Percentiles rank a stretch among this genome's conserved stretches.
phyloP scores from a whole-genome alignment of 2,329 filamentous ascomycete genomes.

The Beauveria rudraprayagi region DNA sequence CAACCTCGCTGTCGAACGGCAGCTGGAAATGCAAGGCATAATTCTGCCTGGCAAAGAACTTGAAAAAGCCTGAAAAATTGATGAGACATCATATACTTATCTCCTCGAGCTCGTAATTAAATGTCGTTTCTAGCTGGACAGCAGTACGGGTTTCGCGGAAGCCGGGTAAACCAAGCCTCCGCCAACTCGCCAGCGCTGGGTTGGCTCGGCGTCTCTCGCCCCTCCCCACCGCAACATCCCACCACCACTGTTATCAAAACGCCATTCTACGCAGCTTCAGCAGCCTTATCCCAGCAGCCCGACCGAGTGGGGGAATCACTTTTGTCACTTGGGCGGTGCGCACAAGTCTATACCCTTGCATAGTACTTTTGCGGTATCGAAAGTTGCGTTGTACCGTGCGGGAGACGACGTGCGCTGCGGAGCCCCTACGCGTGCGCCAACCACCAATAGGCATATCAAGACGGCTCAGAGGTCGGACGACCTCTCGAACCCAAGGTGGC shows the following conservation, averaged over 20 bases:
- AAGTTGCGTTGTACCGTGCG: not conserved
- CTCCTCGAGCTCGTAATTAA: not conserved
- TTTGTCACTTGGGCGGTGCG: not conserved
- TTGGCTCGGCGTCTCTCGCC: constrained; percentile 5
- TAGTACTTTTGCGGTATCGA: not conserved
- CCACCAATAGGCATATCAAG: not conserved
- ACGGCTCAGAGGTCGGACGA: not conserved
- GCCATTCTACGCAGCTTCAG: constrained; percentile 7
- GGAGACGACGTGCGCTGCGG: constrained; percentile 7
- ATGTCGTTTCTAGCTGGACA: not conserved
- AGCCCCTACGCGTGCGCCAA: constrained; percentile 3
- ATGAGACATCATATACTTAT: not conserved
- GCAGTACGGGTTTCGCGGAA: not conserved
- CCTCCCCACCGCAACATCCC: constrained; percentile 13
- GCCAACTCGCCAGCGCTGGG: constrained; percentile 1
- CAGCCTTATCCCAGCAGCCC: constrained; percentile 9
- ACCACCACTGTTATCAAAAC: constrained; percentile 8
- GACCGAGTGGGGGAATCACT: not conserved
- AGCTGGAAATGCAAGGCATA: not conserved
- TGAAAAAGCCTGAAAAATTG: not conserved
- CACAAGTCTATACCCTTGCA: not conserved
- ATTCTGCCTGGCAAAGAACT: not conserved
- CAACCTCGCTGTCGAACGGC: not conserved
- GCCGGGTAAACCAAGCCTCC: constrained; percentile 12
- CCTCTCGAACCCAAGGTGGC: not conserved